phyloP scores from a whole-genome alignment of 1,284 basidiomycete species.

The Pascua guehoae region DNA sequence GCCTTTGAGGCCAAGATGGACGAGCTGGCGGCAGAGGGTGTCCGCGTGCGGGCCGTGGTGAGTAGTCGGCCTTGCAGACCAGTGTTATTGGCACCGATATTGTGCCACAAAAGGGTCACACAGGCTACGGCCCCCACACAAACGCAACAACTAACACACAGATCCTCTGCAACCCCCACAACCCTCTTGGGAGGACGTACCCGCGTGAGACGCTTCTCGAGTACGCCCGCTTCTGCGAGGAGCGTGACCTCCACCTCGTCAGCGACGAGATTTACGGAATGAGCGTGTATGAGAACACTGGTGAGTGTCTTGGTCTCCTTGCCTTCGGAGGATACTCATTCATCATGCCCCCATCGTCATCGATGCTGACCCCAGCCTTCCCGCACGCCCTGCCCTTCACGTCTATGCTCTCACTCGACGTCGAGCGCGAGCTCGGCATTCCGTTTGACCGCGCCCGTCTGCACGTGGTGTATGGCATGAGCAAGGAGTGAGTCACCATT shows the following conservation, averaged over 20 bases:
- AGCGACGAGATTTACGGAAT: conserved; percentile 52
- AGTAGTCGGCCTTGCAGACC: conserved; percentile 17
- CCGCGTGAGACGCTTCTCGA: conserved; percentile 47
- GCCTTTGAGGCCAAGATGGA: conserved; percentile 32
- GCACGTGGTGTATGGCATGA: conserved; percentile 49
- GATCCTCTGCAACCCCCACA: conserved; percentile 52
- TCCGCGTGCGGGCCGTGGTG: conserved; percentile 36
- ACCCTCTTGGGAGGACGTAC: conserved; percentile 50
- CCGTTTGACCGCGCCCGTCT: conserved; percentile 46
- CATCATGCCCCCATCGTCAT: no score
- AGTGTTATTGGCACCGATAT: no score
- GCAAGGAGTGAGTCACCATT: conserved; percentile 42
- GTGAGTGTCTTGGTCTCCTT: conserved; percentile 3
- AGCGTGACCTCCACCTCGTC: conserved; percentile 50
- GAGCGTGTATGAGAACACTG: conserved; percentile 41
- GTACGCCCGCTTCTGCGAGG: conserved; percentile 50
- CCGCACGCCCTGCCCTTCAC: conserved; percentile 43
- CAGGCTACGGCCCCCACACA: not conserved
- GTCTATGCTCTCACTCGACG: conserved; percentile 48
- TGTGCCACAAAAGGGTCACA: no score
- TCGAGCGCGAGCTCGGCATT: conserved; percentile 45
- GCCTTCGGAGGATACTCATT: no score
- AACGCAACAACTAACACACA: conserved; percentile 5
- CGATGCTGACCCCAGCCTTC: conserved; percentile 14
- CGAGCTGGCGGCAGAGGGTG: conserved; percentile 25